A percentile compares a stretch with the other conserved stretches of the same genome.
These are phyloP conservation scores for Artemisia tridentata DNA, from an alignment of 129 eudicot species.

Conservation along the genomic window DNA sequence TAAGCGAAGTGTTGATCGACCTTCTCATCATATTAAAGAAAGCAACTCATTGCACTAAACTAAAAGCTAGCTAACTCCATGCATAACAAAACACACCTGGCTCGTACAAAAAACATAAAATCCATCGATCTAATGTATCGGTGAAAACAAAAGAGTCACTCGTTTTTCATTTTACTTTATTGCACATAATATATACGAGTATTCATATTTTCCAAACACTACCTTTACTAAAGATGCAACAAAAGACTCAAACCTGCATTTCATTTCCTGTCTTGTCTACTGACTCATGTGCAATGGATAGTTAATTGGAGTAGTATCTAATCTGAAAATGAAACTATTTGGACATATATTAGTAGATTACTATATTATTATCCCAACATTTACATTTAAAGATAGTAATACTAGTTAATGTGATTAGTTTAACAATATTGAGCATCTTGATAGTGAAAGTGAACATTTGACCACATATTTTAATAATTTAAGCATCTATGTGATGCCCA, in stretches of 20 bases:
- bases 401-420: constrained; percentile 2
- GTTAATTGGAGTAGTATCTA: not conserved
- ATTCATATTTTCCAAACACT: constrained; percentile 23
- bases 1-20: too few relatives aligned
- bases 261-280: constrained; percentile 15
- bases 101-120: constrained; percentile 21
- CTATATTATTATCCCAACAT: not conserved
- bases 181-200: constrained; percentile 6
- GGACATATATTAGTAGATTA: not conserved
- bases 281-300: constrained; percentile 7
- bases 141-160: constrained; percentile 18
- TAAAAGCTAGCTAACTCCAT: constrained; percentile 14
- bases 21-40: not conserved
- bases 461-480: constrained; percentile 7
- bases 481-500: constrained; percentile 18
- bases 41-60: constrained; percentile 6
- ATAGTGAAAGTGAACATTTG: constrained; percentile 30
- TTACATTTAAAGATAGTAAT: not conserved
- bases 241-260: constrained; percentile 13
- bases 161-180: constrained; percentile 2
- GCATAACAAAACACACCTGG: constrained; percentile 15
- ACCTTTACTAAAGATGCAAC: constrained; percentile 12
- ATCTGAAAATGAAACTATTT: constrained; percentile 4
- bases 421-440: constrained; percentile 17
- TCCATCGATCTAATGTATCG: constrained; percentile 22